A percentile compares a stretch with the other conserved stretches of the same genome.
phyloP scores from a whole-genome alignment of 257 asterid genomes.

The Jaltomata sinuosa region DNA sequence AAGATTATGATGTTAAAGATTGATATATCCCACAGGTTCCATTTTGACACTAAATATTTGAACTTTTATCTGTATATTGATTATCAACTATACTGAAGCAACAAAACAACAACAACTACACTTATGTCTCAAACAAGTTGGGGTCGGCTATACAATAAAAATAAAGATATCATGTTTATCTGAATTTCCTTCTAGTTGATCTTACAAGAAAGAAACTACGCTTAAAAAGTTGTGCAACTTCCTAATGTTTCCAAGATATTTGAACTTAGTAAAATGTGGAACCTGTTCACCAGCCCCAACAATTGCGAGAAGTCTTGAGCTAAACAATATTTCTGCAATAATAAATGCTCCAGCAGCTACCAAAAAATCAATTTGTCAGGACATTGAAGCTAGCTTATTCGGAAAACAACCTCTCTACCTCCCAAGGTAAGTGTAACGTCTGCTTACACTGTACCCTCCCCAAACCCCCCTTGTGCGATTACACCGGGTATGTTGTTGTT shows the following conservation, averaged over 20 bases:
- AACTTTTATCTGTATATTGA: not conserved
- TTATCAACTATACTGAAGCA: not conserved
- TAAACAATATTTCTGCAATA: slow-evolving; percentile 74
- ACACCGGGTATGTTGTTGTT: too few species aligned
- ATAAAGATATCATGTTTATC: not conserved
- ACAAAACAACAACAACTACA: not conserved
- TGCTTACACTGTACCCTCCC: too few species aligned
- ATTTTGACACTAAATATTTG: not conserved
- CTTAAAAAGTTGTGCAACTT: not conserved
- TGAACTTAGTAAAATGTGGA: not conserved
- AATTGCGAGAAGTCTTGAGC: slow-evolving; percentile 73
- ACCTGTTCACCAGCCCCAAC: slow-evolving; percentile 99
- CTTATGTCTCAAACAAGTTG: not conserved
- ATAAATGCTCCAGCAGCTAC: slow-evolving; percentile 70
- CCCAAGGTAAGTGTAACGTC: too few species aligned
- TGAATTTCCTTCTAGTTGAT: not conserved
- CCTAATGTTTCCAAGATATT: not conserved
- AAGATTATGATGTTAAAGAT: not conserved
- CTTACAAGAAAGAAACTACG: not conserved
- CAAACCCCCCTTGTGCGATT: too few species aligned
- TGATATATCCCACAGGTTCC: not conserved
- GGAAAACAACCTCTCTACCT: too few species aligned
- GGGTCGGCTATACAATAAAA: not conserved
- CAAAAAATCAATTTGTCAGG: not conserved
- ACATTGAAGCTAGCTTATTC: not conserved